phyloP scores from a whole-genome alignment of 1,284 basidiomycete species.

The Fereydounia khargensis region DNA sequence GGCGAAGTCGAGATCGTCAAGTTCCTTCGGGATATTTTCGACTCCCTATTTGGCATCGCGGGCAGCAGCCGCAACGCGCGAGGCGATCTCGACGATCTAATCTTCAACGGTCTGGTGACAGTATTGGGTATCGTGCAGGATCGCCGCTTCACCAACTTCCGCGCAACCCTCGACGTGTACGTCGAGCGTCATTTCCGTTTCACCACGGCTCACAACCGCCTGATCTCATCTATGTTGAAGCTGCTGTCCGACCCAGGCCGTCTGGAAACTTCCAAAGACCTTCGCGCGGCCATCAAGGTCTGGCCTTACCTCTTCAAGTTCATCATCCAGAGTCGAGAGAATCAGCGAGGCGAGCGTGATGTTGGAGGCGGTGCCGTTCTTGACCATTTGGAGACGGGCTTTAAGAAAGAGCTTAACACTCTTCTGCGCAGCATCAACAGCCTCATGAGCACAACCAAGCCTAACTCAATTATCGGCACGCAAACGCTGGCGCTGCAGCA shows the following conservation, averaged over 20 bases:
- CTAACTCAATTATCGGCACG: slow-evolving; percentile 84
- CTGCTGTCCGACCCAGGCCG: slow-evolving; percentile 74
- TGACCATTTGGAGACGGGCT: slow-evolving; percentile 78
- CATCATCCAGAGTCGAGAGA: slow-evolving; percentile 78
- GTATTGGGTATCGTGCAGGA: slow-evolving; percentile 81
- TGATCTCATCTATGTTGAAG: slow-evolving; percentile 70
- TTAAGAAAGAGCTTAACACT: slow-evolving; percentile 65
- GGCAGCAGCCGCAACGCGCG: slow-evolving; percentile 71
- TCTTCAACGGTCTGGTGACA: slow-evolving; percentile 86
- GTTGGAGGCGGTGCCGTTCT: slow-evolving; percentile 70
- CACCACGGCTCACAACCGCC: slow-evolving; percentile 44
- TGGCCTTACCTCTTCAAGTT: slow-evolving; percentile 96
- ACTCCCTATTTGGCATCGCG: slow-evolving; percentile 87
- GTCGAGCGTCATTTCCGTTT: slow-evolving; percentile 78
- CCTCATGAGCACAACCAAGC: slow-evolving; percentile 80
- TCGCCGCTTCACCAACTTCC: slow-evolving; percentile 79
- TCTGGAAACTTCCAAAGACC: slow-evolving; percentile 71
- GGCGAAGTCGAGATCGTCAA: slow-evolving; percentile 75
- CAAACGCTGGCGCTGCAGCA: slow-evolving; percentile 78
- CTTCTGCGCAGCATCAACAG: slow-evolving; percentile 79
- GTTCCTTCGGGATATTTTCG: slow-evolving; percentile 85
- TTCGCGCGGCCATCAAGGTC: slow-evolving; percentile 88
- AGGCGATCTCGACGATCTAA: slow-evolving; percentile 78
- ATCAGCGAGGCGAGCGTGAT: slow-evolving; percentile 75
- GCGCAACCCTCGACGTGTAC: slow-evolving; percentile 87